Evolutionary conservation across 768 basidiomycete genomes (phyloP), one percentile per base, ranked within the genome.

Genomic region (Arthromyces matolae): DNA sequence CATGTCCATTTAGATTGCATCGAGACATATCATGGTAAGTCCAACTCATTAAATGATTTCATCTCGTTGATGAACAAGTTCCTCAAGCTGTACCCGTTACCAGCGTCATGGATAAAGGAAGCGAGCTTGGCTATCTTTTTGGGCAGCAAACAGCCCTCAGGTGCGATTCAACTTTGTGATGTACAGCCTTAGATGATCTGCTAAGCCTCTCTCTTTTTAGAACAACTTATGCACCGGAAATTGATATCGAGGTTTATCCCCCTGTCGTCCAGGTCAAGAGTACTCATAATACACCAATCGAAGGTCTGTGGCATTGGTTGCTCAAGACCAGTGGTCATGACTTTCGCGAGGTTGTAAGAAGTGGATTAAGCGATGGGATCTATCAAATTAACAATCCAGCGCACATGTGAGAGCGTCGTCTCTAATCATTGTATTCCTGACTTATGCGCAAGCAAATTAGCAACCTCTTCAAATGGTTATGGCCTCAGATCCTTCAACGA

Each of bases 291-390:
- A 64, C 58, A 3, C 54, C 58, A 1, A 59, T 60, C 23, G 60
- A 64, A 49, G 55, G 57, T 14, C 49, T 57, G 8, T 64, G 63
- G 60, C 49, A 49, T 29, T 58, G 57, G 49, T 40, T 54, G 9
- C 50, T 41, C 3, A 48, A 61, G 31, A 50, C 33, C 25, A 34
- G 23, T 28, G 57, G 57, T n/a, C 39, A 32, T 10, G 49, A 50
- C 41, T 36, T 58, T n/a, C n/a, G n/a, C n/a, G n/a, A n/a, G n/a
- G n/a, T n/a, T n/a, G n/a, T n/a, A n/a, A n/a, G n/a, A n/a, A n/a
- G n/a, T n/a, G n/a, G n/a, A n/a, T n/a, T n/a, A n/a, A n/a, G n/a
- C n/a, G n/a, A n/a, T n/a, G n/a, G n/a, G n/a, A n/a, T n/a, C n/a
- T n/a, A n/a, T n/a, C n/a, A n/a, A n/a, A n/a, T n/a, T n/a, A n/a